These are phyloP conservation scores for Escallonia rubra DNA, from an alignment of 129 eudicot species.

Conservation along the genomic window DNA sequence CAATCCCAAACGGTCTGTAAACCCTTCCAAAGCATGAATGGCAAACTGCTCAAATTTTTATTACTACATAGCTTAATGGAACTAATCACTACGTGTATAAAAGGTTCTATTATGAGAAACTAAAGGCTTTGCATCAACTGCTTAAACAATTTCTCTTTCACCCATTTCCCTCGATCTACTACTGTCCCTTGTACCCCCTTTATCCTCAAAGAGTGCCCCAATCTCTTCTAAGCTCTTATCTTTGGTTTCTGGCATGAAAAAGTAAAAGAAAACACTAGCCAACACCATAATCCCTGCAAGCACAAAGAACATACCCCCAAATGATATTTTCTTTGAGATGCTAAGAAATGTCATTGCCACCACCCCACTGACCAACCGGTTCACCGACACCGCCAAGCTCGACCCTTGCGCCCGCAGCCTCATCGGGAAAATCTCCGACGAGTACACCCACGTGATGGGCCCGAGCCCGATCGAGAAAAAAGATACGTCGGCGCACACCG, in stretches of 20 bases:
- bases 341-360: slow-evolving; percentile 76
- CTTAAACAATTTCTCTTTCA: background rate
- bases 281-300: slow-evolving; percentile 53
- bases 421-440: slow-evolving; percentile 72
- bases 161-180: slow-evolving; percentile 24
- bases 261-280: slow-evolving; percentile 51
- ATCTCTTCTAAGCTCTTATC: slow-evolving; percentile 84
- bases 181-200: slow-evolving; percentile 9
- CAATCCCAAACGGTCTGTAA: too few species aligned
- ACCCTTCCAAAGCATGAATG: too few species aligned
- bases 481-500: slow-evolving; percentile 71
- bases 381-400: slow-evolving; percentile 68
- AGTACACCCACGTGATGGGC: slow-evolving; percentile 91
- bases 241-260: slow-evolving; percentile 64
- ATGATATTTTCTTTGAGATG: slow-evolving; percentile 42
- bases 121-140: too few species aligned
- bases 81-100: too few species aligned
- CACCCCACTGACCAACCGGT: slow-evolving; percentile 71
- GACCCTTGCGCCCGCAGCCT: slow-evolving; percentile 86
- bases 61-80: too few species aligned
- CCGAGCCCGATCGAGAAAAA: slow-evolving; percentile 87
- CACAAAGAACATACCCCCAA: slow-evolving; percentile 70
- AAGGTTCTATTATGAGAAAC: too few species aligned
- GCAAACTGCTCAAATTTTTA: too few species aligned
- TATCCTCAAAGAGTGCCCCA: slow-evolving; percentile 54